Evolutionary conservation across 768 basidiomycete species (phyloP).

Genomic region (Tephrocybe sp.): DNA sequence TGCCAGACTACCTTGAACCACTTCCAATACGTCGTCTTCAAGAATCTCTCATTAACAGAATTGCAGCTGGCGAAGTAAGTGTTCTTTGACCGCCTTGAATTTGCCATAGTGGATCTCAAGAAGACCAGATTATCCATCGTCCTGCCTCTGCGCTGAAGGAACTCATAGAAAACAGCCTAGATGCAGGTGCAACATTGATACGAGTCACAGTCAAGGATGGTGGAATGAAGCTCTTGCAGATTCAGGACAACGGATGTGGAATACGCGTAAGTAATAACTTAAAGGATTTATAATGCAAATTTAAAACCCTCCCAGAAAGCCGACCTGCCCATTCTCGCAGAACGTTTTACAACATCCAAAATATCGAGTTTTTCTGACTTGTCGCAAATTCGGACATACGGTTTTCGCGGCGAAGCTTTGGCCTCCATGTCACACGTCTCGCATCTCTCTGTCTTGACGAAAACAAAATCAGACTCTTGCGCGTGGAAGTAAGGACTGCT

Average conservation of each 20-base stretch:
- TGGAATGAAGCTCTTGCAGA: slow-evolving; percentile 91
- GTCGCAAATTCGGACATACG: slow-evolving; percentile 83
- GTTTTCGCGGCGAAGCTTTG: slow-evolving; percentile 95
- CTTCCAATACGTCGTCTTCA: slow-evolving; percentile 74
- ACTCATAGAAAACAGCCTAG: slow-evolving; percentile 92
- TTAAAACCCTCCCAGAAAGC: slow-evolving; percentile 55
- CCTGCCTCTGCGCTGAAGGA: slow-evolving; percentile 97
- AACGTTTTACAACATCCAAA: slow-evolving; percentile 96
- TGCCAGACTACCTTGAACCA: slow-evolving; percentile 36
- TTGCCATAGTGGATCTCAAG: neutral
- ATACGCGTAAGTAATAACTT: slow-evolving; percentile 62
- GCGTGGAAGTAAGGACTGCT: slow-evolving; percentile 97
- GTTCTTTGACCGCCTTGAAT: neutral
- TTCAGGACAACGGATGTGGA: slow-evolving; percentile 95
- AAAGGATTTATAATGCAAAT: neutral
- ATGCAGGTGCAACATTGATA: slow-evolving; percentile 87
- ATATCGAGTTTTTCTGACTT: slow-evolving; percentile 85
- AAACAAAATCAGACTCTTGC: slow-evolving; percentile 76
- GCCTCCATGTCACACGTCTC: slow-evolving; percentile 96
- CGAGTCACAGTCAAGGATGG: slow-evolving; percentile 92
- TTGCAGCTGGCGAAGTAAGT: slow-evolving; percentile 76
- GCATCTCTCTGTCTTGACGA: slow-evolving; percentile 86
- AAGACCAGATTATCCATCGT: slow-evolving; percentile 39
- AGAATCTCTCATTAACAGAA: slow-evolving; percentile 86
- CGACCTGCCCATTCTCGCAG: slow-evolving; percentile 88